Evolutionary conservation across 768 basidiomycete species (phyloP), one percentile per base, ranked within the genome.

Genomic region (Boletellus sp.): DNA sequence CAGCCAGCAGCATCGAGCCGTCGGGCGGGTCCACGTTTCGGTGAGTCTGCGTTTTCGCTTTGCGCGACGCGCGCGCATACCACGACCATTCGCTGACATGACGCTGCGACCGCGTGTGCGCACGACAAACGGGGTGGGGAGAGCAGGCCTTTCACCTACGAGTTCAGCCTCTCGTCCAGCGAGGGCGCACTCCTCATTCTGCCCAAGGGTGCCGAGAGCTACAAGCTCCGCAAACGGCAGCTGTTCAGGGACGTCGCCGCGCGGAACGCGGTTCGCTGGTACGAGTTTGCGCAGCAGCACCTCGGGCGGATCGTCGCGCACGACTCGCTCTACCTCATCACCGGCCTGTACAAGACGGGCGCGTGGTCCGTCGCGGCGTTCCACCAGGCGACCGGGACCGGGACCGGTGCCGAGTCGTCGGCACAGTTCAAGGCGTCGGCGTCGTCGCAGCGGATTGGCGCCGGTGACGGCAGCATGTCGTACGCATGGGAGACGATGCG

Each of bases 151-250:
- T 45, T 45, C 6, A 45, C 44, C 11, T 55, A 53, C 9, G 51
- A 58, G 6, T 55, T 58, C 7, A 47, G 9, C 34, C 51, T 50
- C 11, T 48, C 60, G 20, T 54, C 55, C 4, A 43, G 19, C 8
- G 62, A 67, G 55, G 69, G 66, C 16, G 64, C 71, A 6, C 48
- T 70, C 6, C 51, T 71, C 9, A 48, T 63, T 12, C 59, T 70
- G 39, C 68, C 70, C 1, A 53, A 67, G 11, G 70, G 68, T 1
- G 62, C 65, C 3, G 43, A 42, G 32, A 54, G 56, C 17, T 54
- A 52, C 39, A 53, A 56, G 26, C 53, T 67, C 12, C 52, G 51
- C 32, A 58, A 66, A 12, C 26, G 50, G 16, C 22, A 20, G 15
- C 13, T 31, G 6, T 66, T 69, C 42, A 42, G 47, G n/a, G 52